phyloP scores from a whole-genome alignment of 805 yeast genomes.

The Myxozyma kluyveri region DNA sequence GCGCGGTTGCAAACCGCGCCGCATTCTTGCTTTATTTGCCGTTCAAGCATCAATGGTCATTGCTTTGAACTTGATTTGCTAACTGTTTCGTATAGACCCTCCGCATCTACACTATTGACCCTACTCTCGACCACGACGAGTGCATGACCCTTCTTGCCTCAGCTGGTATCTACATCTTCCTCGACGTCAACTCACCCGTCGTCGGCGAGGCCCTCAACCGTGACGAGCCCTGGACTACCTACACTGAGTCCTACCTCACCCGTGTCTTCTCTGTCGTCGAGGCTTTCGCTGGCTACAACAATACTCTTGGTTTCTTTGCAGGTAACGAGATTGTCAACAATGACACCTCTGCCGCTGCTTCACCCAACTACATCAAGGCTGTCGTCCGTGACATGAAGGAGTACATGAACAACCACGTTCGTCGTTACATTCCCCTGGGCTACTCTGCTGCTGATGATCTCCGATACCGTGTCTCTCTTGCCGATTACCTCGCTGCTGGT shows the following conservation, averaged over 20 bases:
- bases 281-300: slow-evolving; percentile 78
- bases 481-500: slow-evolving; percentile 77
- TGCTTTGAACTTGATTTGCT: too few relatives aligned
- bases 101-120: slow-evolving; percentile 82
- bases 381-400: slow-evolving; percentile 76
- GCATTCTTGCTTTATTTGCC: background rate
- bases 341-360: slow-evolving; percentile 52
- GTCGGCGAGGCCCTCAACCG: slow-evolving; percentile 76
- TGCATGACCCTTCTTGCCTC: slow-evolving; percentile 90
- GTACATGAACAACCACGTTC: slow-evolving; percentile 50
- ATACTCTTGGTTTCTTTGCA: slow-evolving; percentile 86
- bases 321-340: slow-evolving; percentile 92
- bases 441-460: slow-evolving; percentile 96
- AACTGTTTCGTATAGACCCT: slow-evolving; percentile 55
- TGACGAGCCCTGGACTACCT: slow-evolving; percentile 91
- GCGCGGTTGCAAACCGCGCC: too few relatives aligned
- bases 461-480: slow-evolving; percentile 67
- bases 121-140: slow-evolving; percentile 74
- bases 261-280: slow-evolving; percentile 78
- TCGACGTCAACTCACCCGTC: slow-evolving; percentile 89
- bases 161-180: slow-evolving; percentile 86
- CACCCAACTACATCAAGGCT: slow-evolving; percentile 77
- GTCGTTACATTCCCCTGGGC: slow-evolving; percentile 80
- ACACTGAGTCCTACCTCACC: slow-evolving; percentile 63
- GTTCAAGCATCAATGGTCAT: background rate